Conservation (phyloP, 2,329 filamentous ascomycete species). For the Hysterium pulicare region DNA sequence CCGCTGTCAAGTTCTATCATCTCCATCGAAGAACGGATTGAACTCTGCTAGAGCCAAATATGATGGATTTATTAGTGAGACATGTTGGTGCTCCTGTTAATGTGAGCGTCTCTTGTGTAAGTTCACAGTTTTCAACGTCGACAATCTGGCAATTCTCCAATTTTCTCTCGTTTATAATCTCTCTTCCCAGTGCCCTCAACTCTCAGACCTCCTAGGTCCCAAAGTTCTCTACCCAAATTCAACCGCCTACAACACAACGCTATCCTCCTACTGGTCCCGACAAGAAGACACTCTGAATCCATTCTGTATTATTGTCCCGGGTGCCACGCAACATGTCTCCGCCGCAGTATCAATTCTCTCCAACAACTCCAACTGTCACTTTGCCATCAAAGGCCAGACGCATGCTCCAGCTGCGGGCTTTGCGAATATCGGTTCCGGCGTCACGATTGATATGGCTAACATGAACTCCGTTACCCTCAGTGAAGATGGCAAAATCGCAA, state of each 20-base stretch:
- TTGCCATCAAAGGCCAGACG: slow-evolving; percentile 3
- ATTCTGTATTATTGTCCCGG: slow-evolving; percentile 4
- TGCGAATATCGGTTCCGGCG: slow-evolving; percentile 6
- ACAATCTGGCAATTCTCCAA: background rate
- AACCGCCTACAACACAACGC: background rate
- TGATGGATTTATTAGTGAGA: background rate
- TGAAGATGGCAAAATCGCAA: slow-evolving; percentile 1
- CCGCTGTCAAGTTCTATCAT: too few relatives aligned
- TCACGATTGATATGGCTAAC: slow-evolving; percentile 12
- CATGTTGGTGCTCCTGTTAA: background rate
- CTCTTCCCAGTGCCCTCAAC: background rate
- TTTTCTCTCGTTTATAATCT: background rate
- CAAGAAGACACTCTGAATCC: slow-evolving; percentile 1
- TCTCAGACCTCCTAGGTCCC: background rate
- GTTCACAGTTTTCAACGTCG: background rate
- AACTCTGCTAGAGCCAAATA: background rate
- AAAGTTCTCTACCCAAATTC: background rate
- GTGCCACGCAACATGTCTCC: background rate
- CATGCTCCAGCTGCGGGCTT: slow-evolving; percentile 1
- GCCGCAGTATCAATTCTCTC: background rate
- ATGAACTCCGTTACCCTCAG: slow-evolving; percentile 8
- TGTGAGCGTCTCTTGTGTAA: background rate
- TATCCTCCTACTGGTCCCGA: slow-evolving; percentile 5
- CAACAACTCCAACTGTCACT: background rate
- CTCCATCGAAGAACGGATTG: background rate